These are phyloP conservation scores for Lactarius sp. DNA, from an alignment of 768 basidiomycete species.

Conservation along the genomic window DNA sequence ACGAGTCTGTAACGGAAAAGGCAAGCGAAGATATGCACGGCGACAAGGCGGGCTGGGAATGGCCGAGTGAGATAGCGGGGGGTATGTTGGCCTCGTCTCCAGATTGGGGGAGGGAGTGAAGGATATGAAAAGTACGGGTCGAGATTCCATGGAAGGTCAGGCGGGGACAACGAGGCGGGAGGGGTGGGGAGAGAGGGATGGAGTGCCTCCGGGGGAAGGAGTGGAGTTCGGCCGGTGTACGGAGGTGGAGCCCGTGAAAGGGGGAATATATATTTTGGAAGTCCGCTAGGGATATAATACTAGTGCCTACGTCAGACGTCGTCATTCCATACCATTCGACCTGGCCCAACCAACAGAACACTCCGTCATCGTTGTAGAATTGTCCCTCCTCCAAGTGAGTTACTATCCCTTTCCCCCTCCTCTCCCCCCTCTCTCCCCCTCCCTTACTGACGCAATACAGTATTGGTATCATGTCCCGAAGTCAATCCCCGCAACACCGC, in stretches of 20 bases:
- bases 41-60: slow-evolving; percentile 19
- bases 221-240: slow-evolving; percentile 22
- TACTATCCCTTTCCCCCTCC: not conserved
- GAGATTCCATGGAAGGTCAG: slow-evolving; percentile 25
- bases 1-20: slow-evolving; percentile 13
- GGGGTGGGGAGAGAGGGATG: slow-evolving; percentile 3
- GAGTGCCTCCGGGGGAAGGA: slow-evolving; percentile 19
- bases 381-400: not conserved
- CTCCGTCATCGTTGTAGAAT: slow-evolving; percentile 20
- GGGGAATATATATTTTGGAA: slow-evolving; percentile 30
- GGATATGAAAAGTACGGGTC: slow-evolving; percentile 18
- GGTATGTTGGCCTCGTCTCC: slow-evolving; percentile 2
- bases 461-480: slow-evolving; percentile 28
- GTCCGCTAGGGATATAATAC: slow-evolving; percentile 43
- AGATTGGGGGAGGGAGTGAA: slow-evolving; percentile 6
- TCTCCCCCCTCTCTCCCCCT: not conserved
- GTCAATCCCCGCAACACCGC: slow-evolving; percentile 32
- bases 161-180: slow-evolving; percentile 22
- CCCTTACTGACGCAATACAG: slow-evolving; percentile 14
- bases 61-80: slow-evolving; percentile 17
- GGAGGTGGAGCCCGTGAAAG: slow-evolving; percentile 20
- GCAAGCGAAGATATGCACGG: slow-evolving; percentile 19
- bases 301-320: slow-evolving; percentile 40
- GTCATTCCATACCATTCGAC: slow-evolving; percentile 31
- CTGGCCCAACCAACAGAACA: slow-evolving; percentile 25